Conservation (phyloP, 1,284 basidiomycete species). For the Xerocomus minutiporus region DNA sequence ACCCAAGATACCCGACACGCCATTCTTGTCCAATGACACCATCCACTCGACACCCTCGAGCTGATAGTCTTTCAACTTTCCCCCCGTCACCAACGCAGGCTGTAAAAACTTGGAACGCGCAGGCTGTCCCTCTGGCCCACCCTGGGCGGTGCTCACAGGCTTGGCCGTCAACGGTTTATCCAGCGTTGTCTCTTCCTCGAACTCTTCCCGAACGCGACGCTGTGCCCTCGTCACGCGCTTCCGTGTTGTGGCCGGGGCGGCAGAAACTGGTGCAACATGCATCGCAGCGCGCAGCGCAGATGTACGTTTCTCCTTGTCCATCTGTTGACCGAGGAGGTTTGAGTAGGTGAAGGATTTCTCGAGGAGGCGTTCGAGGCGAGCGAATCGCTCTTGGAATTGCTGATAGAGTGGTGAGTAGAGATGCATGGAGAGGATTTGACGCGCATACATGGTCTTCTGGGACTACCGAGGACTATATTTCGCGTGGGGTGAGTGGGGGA, state of each 20-base stretch:
- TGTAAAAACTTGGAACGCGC: conserved; percentile 52
- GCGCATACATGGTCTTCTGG: conserved; percentile 22
- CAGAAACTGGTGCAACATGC: conserved; percentile 29
- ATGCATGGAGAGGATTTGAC: not conserved
- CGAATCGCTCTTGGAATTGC: conserved; percentile 46
- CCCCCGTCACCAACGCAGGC: conserved; percentile 80
- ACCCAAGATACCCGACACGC: conserved; percentile 91
- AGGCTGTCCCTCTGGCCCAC: conserved; percentile 21
- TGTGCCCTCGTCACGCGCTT: conserved; percentile 29
- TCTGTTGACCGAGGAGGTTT: conserved; percentile 53
- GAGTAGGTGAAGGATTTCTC: conserved; percentile 63
- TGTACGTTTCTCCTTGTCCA: conserved; percentile 52
- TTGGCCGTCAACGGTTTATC: conserved; percentile 18
- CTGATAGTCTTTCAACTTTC: conserved; percentile 85
- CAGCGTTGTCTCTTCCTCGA: conserved; percentile 18
- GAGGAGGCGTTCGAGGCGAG: conserved; percentile 54
- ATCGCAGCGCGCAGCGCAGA: conserved; percentile 33
- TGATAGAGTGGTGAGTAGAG: conserved; percentile 16
- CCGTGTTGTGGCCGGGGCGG: conserved; percentile 2
- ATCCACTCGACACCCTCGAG: conserved; percentile 97
- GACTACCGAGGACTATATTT: conserved; percentile 12
- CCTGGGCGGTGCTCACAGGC: conserved; percentile 13
- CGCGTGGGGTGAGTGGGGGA: not conserved
- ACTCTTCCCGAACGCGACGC: conserved; percentile 34
- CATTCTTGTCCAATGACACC: conserved; percentile 88